phyloP scores from a whole-genome alignment of 78 protist genomes.

The Cyanophora paradoxa region DNA sequence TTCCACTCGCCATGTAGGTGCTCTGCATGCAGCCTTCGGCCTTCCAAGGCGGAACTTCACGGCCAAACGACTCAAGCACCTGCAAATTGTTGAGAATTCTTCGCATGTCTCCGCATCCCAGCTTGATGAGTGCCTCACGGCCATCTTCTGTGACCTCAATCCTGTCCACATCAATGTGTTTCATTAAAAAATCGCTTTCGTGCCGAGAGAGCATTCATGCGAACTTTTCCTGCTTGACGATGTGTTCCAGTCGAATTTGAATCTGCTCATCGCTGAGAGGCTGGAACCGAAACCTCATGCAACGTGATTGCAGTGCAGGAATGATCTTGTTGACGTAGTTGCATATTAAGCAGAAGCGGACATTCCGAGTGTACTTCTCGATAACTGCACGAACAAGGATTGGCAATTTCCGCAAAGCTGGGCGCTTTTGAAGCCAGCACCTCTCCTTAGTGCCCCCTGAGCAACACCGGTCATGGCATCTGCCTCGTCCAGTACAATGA shows the following conservation, averaged over 20 bases:
- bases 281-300: constrained; percentile 89
- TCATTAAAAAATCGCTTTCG: too few species aligned
- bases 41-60: neutral
- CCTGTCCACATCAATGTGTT: neutral
- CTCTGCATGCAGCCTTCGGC: constrained; percentile 4
- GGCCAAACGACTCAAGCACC: neutral
- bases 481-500: constrained; percentile 90
- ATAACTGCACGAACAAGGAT: neutral
- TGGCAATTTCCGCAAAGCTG: neutral
- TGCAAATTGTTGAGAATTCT: constrained; percentile 67
- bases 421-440: constrained; percentile 20
- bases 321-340: constrained; percentile 88
- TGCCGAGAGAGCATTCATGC: neutral
- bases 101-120: constrained; percentile 63
- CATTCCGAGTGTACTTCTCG: constrained; percentile 67
- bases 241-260: constrained; percentile 40
- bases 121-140: constrained; percentile 25
- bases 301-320: constrained; percentile 93
- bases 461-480: constrained; percentile 89
- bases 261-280: constrained; percentile 65
- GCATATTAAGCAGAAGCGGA: constrained; percentile 95
- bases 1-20: constrained; percentile 8
- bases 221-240: constrained; percentile 61
- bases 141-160: neutral
- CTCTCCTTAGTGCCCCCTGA: constrained; percentile 87